phyloP scores from a whole-genome alignment of 441 rosid species.

The Omphalea diandra region DNA sequence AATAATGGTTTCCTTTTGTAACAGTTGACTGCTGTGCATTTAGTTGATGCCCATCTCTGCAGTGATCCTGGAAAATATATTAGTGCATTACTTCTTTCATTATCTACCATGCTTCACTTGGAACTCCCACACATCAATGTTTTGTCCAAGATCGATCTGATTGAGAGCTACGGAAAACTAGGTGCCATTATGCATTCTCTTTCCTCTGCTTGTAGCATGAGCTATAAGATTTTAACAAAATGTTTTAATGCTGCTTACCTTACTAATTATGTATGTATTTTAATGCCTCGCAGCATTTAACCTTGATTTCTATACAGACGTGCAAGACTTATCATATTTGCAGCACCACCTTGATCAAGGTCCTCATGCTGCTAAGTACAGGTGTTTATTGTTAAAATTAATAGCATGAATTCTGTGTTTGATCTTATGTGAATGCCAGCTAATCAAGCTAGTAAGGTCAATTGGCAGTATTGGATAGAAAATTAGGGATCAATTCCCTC shows the following conservation, averaged over 20 bases:
- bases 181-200: conserved; percentile 34
- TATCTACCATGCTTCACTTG: conserved; percentile 90
- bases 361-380: conserved; percentile 81
- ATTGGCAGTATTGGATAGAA: background rate
- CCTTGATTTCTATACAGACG: conserved; percentile 81
- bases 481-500: background rate
- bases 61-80: conserved; percentile 81
- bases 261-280: conserved; percentile 16
- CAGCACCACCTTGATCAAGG: conserved; percentile 63
- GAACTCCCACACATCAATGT: conserved; percentile 83
- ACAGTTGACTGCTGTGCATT: conserved; percentile 84
- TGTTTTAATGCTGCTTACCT: background rate
- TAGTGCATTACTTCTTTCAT: conserved; percentile 74
- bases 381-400: conserved; percentile 34
- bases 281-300: conserved; percentile 62
- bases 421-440: background rate
- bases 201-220: background rate
- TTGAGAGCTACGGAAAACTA: conserved; percentile 86
- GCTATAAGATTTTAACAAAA: background rate
- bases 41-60: conserved; percentile 84
- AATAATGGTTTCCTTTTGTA: conserved; percentile 21
- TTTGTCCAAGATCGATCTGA: conserved; percentile 70
- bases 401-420: background rate
- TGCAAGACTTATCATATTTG: conserved; percentile 81
- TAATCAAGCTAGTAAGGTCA: background rate